Base-by-base conservation (phyloP, 345 rosid genomes). In the Gossypium australe region DNA sequence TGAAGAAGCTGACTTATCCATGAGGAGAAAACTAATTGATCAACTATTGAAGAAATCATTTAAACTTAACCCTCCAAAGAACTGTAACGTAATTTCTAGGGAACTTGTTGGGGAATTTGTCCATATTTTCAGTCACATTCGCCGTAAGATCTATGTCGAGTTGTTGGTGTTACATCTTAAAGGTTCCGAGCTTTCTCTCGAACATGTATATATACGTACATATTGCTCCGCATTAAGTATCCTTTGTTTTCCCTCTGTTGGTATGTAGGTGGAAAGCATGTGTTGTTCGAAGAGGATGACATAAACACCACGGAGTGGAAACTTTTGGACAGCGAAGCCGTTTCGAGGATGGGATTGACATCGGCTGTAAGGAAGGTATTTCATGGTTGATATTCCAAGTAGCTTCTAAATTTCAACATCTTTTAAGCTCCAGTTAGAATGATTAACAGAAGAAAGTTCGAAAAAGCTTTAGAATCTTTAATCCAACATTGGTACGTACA, bases 71-170 rank as follows among this genome's bases (percentile, higher is more conserved):
- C 86, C 80, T 24, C 41, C 72, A 68, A 75, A 81, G 60, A 85
- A 87, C 20, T 86, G 87, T 84, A 70, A 59, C 57, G 65, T 83
- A 27, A 72, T 89, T 78, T 71, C 77, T 29, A 85, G 98, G 78
- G 89, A 90, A 84, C 80, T 90, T 64, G 78, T 94, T 53, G 98
- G 98, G 73, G 93, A 94, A 71, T 94, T 94, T 72, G 80, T 89
- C 56, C 97, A 94, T 72, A 71, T 90, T 70, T 94, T 94, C 82
- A 81, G 88, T 34, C 97, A 92, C 81, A 94, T 94, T 60, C 92
- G 90, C 72, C 90, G 94, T 25, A 92, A 86, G 84, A 77, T 90
- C 65, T 89, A 83, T 65, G 97, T 84, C 77, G 98, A 94, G 78
- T 79, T 89, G 78, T 72, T 94, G 80, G 84, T 83, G 20, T 64